Evolutionary conservation across 2,329 filamentous ascomycete genomes (phyloP), one percentile per base, ranked within the genome.

Genomic region (Cryphonectria naterciae): DNA sequence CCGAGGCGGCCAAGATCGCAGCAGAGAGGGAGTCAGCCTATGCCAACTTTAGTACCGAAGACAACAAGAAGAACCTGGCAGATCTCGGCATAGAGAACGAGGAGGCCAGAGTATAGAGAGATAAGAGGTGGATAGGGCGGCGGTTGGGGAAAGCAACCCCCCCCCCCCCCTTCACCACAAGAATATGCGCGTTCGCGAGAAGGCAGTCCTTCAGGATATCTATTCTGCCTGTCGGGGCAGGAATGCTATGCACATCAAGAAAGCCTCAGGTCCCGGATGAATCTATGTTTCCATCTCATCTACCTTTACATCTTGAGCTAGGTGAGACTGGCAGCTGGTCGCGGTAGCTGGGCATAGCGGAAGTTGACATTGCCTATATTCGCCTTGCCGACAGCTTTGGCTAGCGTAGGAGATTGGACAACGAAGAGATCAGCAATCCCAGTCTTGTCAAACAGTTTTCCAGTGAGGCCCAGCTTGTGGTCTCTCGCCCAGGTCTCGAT

Each of bases 401-500:
- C 88, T 58, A 96, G 83, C 69, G 84, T 81, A 71, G 88, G 85
- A 86, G 95, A 96, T 83, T 98, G 95, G 69, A 97, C 94, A 67
- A 97, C 80, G 77, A 97, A 93, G 65, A 91, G 83, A 80, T 97
- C 93, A 64, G 92, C 92, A 56, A 97, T 81, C 62, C 84, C 82
- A 1, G 83, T 83, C 74, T 84, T 82, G 70, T 91, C 81, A 70
- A 99, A 83, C 52, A 98, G 82, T 78, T 89, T 91, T 0, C 95
- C 96, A 52, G 93, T 97, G 71, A 98, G 80, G 82, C 95, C 98
- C 74, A 98, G 81, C 17, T 88, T 91, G 74, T 87, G 91, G 22
- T 97, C 93, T 22, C 96, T 87, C 2, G 96, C 95, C 91, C 95
- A 98, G 28, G 93, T 96, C 84, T 99, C 96, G 39, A 98, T 88